Evolutionary conservation across 2,329 filamentous ascomycete species (phyloP).

Genomic region (Apiospora arundinis): DNA sequence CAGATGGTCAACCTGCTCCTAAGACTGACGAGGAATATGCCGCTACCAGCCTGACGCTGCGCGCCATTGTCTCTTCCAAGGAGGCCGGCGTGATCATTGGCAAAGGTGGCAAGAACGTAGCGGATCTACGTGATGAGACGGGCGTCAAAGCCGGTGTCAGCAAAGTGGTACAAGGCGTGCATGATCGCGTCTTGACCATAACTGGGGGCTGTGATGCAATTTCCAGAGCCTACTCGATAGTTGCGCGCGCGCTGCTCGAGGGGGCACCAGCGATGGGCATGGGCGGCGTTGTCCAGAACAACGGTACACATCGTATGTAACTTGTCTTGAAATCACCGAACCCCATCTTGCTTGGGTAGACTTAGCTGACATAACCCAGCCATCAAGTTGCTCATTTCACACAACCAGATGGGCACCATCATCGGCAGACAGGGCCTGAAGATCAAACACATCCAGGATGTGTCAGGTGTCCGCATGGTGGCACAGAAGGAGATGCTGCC

Average conservation of each 20-base stretch:
- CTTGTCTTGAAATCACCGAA: constrained; percentile 24
- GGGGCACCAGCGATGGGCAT: constrained; percentile 95
- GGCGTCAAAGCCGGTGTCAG: constrained; percentile 97
- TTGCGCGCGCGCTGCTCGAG: constrained; percentile 89
- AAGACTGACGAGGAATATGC: constrained; percentile 98
- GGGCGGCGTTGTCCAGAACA: constrained; percentile 86
- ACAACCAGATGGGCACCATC: constrained; percentile 99
- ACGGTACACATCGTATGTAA: constrained; percentile 90
- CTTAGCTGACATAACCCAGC: constrained; percentile 59
- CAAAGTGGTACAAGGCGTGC: constrained; percentile 97
- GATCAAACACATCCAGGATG: constrained; percentile 99
- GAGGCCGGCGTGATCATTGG: constrained; percentile 99
- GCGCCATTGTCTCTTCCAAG: constrained; percentile 98
- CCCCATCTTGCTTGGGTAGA: neutral
- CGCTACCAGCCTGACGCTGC: constrained; percentile 87
- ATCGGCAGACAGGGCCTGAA: constrained; percentile 96
- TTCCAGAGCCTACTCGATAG: constrained; percentile 90
- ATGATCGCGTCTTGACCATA: constrained; percentile 95
- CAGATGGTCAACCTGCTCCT: constrained; percentile 79
- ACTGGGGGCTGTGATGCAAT: constrained; percentile 89
- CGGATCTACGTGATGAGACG: constrained; percentile 94
- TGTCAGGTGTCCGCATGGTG: constrained; percentile 96
- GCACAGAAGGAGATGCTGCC: constrained; percentile 99
- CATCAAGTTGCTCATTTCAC: constrained; percentile 96
- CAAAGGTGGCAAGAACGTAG: constrained; percentile 98